Evolutionary conservation across 805 yeast genomes (phyloP).

Genomic region (Candida xyloterini): DNA sequence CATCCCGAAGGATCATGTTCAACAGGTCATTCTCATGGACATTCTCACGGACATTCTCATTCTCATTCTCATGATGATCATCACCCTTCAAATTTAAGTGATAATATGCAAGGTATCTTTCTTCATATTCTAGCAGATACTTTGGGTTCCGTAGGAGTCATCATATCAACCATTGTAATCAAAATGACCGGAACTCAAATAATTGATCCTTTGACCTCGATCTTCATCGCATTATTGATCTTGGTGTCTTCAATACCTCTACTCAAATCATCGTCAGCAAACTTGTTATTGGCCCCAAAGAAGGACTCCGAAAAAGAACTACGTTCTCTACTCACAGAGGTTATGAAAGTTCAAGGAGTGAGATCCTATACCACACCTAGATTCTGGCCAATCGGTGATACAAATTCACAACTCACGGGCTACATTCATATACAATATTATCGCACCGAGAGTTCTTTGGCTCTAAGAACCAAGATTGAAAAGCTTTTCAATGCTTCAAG

Average conservation of each 20-base stretch:
- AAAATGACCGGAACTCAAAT: constrained; percentile 65
- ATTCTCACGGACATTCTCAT: constrained; percentile 31
- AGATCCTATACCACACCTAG: constrained; percentile 84
- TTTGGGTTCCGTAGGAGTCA: constrained; percentile 94
- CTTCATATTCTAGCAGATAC: constrained; percentile 94
- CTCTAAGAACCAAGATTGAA: constrained; percentile 28
- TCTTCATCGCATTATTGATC: constrained; percentile 79
- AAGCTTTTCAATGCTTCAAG: constrained; percentile 23
- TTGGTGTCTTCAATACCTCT: constrained; percentile 81
- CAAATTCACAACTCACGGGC: constrained; percentile 52
- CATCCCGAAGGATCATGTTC: constrained; percentile 42
- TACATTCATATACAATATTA: constrained; percentile 76
- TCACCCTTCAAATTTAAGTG: constrained; percentile 38
- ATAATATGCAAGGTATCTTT: constrained; percentile 91
- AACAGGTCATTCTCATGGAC: constrained; percentile 35
- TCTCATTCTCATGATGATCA: constrained; percentile 14
- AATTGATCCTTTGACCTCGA: constrained; percentile 90
- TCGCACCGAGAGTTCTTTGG: constrained; percentile 33
- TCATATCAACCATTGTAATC: constrained; percentile 80
- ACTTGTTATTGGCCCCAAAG: constrained; percentile 59
- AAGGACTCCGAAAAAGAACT: constrained; percentile 57
- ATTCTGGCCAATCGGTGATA: constrained; percentile 71
- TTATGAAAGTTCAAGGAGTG: constrained; percentile 72
- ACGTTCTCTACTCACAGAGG: constrained; percentile 63
- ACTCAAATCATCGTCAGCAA: constrained; percentile 73